These are phyloP conservation scores for Exophiala phaeomuriformis DNA, from an alignment of 2,329 filamentous ascomycete genomes.

Conservation along the genomic window DNA sequence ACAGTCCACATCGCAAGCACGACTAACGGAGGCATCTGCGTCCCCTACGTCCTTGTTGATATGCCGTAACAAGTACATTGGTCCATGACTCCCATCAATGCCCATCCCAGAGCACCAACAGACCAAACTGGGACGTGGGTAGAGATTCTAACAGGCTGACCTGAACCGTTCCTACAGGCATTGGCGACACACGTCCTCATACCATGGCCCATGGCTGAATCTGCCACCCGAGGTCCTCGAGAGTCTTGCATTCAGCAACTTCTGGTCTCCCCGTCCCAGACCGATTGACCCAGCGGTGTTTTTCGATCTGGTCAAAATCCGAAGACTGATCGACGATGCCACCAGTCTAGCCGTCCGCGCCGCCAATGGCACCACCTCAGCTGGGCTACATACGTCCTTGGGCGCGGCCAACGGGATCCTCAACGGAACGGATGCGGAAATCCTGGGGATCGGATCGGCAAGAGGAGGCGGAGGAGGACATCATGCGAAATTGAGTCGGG, in stretches of 20 bases:
- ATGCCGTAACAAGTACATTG: constrained; percentile 59
- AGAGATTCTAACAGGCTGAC: background rate
- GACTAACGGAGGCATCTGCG: background rate
- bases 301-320: constrained; percentile 77
- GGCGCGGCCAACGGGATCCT: constrained; percentile 47
- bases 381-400: constrained; percentile 51
- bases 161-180: constrained; percentile 48
- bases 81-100: constrained; percentile 7
- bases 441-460: constrained; percentile 51
- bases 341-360: constrained; percentile 70
- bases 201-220: constrained; percentile 76
- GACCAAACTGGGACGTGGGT: background rate
- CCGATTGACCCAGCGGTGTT: constrained; percentile 74
- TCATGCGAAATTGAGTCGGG: constrained; percentile 62
- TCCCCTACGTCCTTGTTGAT: constrained; percentile 50
- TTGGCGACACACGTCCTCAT: constrained; percentile 78
- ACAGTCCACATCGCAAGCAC: background rate
- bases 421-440: constrained; percentile 43
- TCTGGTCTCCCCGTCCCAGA: constrained; percentile 65
- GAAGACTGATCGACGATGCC: constrained; percentile 70
- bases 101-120: no score
- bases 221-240: constrained; percentile 72
- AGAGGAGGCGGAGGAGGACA: constrained; percentile 40
- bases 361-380: constrained; percentile 63
- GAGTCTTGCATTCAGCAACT: constrained; percentile 70